Base-by-base conservation (phyloP, 108 stramenopile genomes). In the Aureococcus anophagefferens region DNA sequence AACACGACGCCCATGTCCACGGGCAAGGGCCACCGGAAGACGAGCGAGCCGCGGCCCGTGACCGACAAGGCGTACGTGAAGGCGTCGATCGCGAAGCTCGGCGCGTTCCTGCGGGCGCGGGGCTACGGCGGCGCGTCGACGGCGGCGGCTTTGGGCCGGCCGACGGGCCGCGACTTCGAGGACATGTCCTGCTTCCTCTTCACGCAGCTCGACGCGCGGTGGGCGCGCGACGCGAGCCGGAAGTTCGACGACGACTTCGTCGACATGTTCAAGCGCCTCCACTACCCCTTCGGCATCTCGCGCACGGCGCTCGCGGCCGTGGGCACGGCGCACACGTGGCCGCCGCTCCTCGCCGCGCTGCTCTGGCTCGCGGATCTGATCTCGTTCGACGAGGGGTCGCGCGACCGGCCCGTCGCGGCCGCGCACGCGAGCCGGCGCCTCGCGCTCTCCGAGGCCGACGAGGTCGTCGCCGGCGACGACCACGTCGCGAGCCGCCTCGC, bases 261-360 rank as follows among this genome's bases (percentile, higher is more conserved):
- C 46, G 75, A 88, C 74, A 85, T 92, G 76, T 96, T 96, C 72
- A 89, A 88, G 72, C 81, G 81, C n/a, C 66, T 98, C 73, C 87
- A 92, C 64, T 99, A 99, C 84, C 95, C 96, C 15, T 94, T 89
- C 75, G 72, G 86, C 66, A 88, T 98, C 70, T 85, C 83, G 76
- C 51, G 51, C 76, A 91, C 96, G 45, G 85, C 90, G 18, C 83
- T 99, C 44, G 91, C 91, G 14, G 96, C 98, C 28, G 98, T 96
- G 63, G 98, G 98, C 1, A 90, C 93, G 28, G 93, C 96, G 34
- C 98, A 99, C 76, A 96, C 96, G 29, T 99, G 98, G 98, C 96
- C 98, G 11, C 82, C 90, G 35, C 79, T 98, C 18, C 86, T 99
- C 65, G 96, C 94, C 3, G 90, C 94, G 15, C 84, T 98, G 35